Evolutionary conservation across 2,329 filamentous ascomycete species (phyloP).

Genomic region (Ascochyta viciae-villosae): DNA sequence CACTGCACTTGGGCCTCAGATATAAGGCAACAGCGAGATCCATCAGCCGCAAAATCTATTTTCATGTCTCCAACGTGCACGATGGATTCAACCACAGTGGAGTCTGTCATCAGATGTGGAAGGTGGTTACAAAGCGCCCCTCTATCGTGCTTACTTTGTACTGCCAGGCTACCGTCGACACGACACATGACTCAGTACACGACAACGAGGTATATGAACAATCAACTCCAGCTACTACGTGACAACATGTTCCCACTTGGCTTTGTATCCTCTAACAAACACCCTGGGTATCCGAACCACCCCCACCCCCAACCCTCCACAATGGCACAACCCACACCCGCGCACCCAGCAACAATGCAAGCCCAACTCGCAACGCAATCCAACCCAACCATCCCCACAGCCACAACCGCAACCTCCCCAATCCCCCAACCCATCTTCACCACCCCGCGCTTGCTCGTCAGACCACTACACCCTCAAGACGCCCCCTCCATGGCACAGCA

Average conservation of each 20-base stretch:
- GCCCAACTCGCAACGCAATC: conserved; percentile 11
- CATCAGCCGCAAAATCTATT: too few relatives aligned
- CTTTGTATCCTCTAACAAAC: too few relatives aligned
- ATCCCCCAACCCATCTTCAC: conserved; percentile 40
- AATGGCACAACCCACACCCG: conserved; percentile 28
- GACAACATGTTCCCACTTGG: not conserved
- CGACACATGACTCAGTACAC: not conserved
- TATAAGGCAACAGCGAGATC: not conserved
- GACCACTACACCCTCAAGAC: conserved; percentile 35
- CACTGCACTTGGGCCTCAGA: not conserved
- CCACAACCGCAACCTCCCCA: conserved; percentile 11
- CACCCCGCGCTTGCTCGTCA: conserved; percentile 30
- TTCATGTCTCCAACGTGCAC: too few relatives aligned
- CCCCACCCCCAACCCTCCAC: not conserved
- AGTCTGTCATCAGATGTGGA: conserved; percentile 2
- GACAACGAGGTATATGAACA: conserved; percentile 1
- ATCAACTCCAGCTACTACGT: not conserved
- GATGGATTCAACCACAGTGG: not conserved
- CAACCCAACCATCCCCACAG: not conserved
- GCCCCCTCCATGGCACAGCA: conserved; percentile 29
- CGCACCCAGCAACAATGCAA: conserved; percentile 22
- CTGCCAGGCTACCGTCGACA: not conserved
- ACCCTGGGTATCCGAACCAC: too few relatives aligned
- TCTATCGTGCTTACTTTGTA: conserved; percentile 1
- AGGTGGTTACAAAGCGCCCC: conserved; percentile 6